Evolutionary conservation across 495 filamentous ascomycete genomes (phyloP).

Genomic region (Penicillium macrosclerotiorum): DNA sequence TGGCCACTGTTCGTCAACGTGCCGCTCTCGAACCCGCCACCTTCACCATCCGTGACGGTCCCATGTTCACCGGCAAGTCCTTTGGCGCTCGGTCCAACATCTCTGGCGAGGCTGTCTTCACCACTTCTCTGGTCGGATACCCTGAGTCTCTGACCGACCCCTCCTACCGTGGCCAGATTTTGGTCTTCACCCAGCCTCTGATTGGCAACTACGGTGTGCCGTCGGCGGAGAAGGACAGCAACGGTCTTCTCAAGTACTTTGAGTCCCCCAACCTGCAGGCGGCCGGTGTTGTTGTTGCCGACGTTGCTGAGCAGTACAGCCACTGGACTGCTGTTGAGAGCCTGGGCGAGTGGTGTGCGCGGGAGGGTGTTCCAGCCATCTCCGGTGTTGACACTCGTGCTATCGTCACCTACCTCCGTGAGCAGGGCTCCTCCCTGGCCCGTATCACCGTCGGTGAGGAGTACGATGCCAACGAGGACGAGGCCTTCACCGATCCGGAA

Average conservation of each 20-base stretch:
- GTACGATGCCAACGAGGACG: constrained; percentile 98
- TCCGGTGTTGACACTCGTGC: constrained; percentile 95
- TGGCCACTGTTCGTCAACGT: constrained; percentile 71
- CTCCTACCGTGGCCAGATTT: constrained; percentile 96
- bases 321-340: constrained; percentile 99
- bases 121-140: constrained; percentile 89
- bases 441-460: constrained; percentile 95
- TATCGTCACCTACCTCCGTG: constrained; percentile 92
- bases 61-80: constrained; percentile 89
- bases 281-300: constrained; percentile 90
- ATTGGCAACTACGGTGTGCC: constrained; percentile 99
- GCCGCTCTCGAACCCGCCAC: constrained; percentile 76
- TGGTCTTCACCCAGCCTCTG: constrained; percentile 97
- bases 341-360: constrained; percentile 87
- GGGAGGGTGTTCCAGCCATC: constrained; percentile 94
- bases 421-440: constrained; percentile 93
- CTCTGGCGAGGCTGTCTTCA: constrained; percentile 93
- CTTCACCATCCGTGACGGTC: constrained; percentile 93
- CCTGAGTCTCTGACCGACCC: constrained; percentile 98
- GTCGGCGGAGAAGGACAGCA: constrained; percentile 69
- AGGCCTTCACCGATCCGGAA: constrained; percentile 91
- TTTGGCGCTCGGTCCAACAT: constrained; percentile 91
- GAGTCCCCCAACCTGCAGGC: constrained; percentile 97
- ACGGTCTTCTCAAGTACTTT: constrained; percentile 85
- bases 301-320: constrained; percentile 88